Evolutionary conservation across 2,329 filamentous ascomycete species (phyloP), one percentile per base, ranked within the genome.

Genomic region (Gyromitra esculenta): DNA sequence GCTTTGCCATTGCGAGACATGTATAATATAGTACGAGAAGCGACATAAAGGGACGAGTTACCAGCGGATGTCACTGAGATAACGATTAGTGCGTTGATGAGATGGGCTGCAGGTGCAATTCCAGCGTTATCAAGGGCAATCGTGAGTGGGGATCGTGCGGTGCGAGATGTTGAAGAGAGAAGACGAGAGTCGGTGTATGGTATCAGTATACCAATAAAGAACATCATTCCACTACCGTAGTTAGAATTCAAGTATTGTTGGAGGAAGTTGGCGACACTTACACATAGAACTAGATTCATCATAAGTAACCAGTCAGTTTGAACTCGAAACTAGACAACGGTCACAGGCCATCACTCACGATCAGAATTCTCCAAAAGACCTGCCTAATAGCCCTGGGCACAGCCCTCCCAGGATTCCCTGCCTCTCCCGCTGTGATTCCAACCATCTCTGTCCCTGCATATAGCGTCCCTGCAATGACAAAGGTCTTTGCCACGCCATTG

Each of bases 11-110:
- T 89, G 80, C 92, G 90, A 0, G 91, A 91, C 89, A 94, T 92
- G 84, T 89, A 93, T 0, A 94, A 84, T 0, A 95, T 84, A 0
- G 91, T 94, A 25, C 92, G 88, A 1, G 90, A 92, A 57, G 89
- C 89, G 79, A 94, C 92, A 82, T 94, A 94, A 77, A 94, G 91
- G 7, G 90, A 91, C 67, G 88, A 90, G 83, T 94, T 94, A 79
- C 91, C 88, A 18, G 91, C 91, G 0, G 87, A 90, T 48, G 93
- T 85, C 71, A 91, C 91, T 11, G 91, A 92, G 7, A 92, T 85
- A 65, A 94, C 87, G 80, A 93, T 92, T 81, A 93, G 91, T 50
- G 89, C 91, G 79, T 94, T 94, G 82, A 86, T 86, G 66, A 86
- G 84, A 73, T 86, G 84, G 0, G 86, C 85, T 11, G 85, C 78